A percentile compares a stretch with the other conserved stretches of the same genome.
These are phyloP conservation scores for Clavispora vitiphila DNA, from an alignment of 805 yeast species.

Conservation along the genomic window DNA sequence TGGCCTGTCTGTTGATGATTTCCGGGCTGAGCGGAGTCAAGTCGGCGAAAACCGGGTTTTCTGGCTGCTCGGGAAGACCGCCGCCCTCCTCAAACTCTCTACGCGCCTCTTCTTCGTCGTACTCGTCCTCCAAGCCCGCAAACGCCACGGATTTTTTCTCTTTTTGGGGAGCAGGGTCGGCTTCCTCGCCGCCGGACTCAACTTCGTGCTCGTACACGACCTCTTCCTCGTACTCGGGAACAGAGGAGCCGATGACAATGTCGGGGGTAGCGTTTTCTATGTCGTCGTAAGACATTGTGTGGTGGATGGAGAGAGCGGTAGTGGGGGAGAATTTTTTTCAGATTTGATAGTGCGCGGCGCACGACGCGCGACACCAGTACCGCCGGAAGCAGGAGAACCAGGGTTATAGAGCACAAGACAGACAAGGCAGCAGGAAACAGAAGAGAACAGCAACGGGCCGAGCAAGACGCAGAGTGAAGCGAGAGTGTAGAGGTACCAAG, in stretches of 20 bases:
- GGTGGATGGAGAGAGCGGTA: not conserved
- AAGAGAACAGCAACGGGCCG: no score
- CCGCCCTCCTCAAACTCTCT: constrained; percentile 97
- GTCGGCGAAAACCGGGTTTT: constrained; percentile 72
- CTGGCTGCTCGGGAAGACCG: constrained; percentile 96
- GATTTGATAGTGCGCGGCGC: constrained; percentile 1
- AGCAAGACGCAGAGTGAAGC: no score
- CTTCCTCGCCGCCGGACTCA: constrained; percentile 42
- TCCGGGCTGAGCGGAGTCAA: constrained; percentile 90
- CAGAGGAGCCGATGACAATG: constrained; percentile 63
- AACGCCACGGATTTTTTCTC: constrained; percentile 77
- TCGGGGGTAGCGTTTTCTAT: constrained; percentile 82
- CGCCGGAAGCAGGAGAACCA: constrained; percentile 16
- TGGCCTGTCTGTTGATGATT: constrained; percentile 97
- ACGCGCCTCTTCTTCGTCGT: constrained; percentile 69
- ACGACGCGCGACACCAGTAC: not conserved
- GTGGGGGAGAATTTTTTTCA: constrained; percentile 1
- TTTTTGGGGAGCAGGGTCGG: constrained; percentile 25
- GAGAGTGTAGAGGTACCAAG: no score
- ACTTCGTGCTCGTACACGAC: constrained; percentile 50
- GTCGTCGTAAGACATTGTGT: constrained; percentile 63
- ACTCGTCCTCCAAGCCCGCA: constrained; percentile 64
- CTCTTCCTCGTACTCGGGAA: constrained; percentile 35
- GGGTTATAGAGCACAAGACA: no score
- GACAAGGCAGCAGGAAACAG: no score